Percentiles rank a stretch among this genome's conserved stretches.
phyloP scores from a whole-genome alignment of 164 flowering plant species.

The Nelumbo lutea region DNA sequence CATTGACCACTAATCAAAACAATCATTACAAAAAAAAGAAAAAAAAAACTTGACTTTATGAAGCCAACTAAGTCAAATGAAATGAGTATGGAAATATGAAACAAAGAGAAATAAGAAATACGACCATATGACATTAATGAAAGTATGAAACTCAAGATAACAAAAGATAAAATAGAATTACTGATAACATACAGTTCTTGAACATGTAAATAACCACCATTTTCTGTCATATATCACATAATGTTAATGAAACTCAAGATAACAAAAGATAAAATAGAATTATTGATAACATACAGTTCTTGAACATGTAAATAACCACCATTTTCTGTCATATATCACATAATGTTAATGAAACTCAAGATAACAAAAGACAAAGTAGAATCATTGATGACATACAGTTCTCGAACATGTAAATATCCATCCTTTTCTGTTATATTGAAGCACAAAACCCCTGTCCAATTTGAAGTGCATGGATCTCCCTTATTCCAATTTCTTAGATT shows the following conservation, averaged over 20 bases:
- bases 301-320: slow-evolving; percentile 68
- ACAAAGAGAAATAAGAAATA: no score
- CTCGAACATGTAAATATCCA: slow-evolving; percentile 61
- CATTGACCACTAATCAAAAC: background rate
- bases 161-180: background rate
- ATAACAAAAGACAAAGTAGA: background rate
- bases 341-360: background rate
- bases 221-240: no score
- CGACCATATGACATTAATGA: background rate
- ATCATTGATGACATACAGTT: slow-evolving; percentile 42
- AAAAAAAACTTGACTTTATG: background rate
- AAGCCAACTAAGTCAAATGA: background rate
- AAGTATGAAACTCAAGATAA: background rate
- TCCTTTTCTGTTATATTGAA: slow-evolving; percentile 25
- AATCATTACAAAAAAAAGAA: background rate
- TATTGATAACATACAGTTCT: slow-evolving; percentile 48
- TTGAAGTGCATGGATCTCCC: slow-evolving; percentile 69
- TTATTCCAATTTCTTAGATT: slow-evolving; percentile 49
- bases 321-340: background rate
- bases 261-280: background rate
- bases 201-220: slow-evolving; percentile 68
- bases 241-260: background rate
- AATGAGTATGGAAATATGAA: no score
- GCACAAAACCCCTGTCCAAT: slow-evolving; percentile 78
- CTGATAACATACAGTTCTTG: slow-evolving; percentile 48